A percentile compares a stretch with the other conserved stretches of the same genome.
phyloP scores from a whole-genome alignment of 176 grass and related monocot genomes.

The Oryza glumipatula region DNA sequence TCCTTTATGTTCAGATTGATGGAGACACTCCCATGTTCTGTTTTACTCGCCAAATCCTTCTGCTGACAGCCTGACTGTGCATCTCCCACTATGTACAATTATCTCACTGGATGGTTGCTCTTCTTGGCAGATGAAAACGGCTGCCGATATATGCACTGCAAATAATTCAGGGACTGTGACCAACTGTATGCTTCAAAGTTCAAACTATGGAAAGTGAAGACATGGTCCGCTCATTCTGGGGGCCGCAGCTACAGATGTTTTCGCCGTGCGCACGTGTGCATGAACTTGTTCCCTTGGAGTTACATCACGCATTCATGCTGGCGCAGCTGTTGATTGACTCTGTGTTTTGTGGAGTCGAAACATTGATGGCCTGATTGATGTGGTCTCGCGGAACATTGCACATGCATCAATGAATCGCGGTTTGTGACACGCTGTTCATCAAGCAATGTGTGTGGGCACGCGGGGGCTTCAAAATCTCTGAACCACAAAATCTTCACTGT shows the following conservation, averaged over 20 bases:
- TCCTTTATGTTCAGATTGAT: not conserved
- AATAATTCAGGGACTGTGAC: slow-evolving; percentile 33
- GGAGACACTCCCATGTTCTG: slow-evolving; percentile 7
- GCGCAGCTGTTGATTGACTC: slow-evolving; percentile 43
- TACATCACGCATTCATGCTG: slow-evolving; percentile 50
- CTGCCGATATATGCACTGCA: slow-evolving; percentile 9
- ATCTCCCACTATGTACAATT: not conserved
- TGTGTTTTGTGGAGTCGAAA: slow-evolving; percentile 35
- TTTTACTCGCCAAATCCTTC: not conserved
- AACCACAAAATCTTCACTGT: slow-evolving; percentile 32
- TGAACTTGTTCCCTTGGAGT: slow-evolving; percentile 46
- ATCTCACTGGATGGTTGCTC: not conserved
- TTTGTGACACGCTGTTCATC: slow-evolving; percentile 44
- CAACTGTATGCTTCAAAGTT: slow-evolving; percentile 43
- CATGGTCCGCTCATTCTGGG: slow-evolving; percentile 24
- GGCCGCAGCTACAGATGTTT: slow-evolving; percentile 50
- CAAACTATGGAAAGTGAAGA: slow-evolving; percentile 8
- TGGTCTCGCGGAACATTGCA: slow-evolving; percentile 45
- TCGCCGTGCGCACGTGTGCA: slow-evolving; percentile 56
- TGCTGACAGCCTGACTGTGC: not conserved
- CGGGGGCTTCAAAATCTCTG: not conserved
- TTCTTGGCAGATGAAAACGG: slow-evolving; percentile 22
- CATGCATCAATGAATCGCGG: slow-evolving; percentile 21
- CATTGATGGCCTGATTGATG: slow-evolving; percentile 34
- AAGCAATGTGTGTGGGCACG: not conserved